Conservation (phyloP, 2,329 filamentous ascomycete species). For the Pestalotiopsis sp. region DNA sequence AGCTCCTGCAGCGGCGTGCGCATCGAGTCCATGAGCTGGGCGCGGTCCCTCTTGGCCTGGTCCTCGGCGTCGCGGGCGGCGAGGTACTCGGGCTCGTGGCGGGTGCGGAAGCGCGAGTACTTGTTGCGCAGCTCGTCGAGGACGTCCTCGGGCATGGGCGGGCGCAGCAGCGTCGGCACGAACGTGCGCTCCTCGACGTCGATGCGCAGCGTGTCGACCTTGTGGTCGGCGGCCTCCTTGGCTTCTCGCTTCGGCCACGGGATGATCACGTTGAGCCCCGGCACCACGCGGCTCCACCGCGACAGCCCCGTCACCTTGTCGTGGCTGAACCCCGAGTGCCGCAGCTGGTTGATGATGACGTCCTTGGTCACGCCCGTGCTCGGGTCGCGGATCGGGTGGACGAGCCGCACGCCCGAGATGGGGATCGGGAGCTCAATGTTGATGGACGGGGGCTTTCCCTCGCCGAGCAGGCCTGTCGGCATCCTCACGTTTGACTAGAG, state of each 20-base stretch:
- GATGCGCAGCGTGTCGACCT: constrained; percentile 72
- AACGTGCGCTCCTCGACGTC: constrained; percentile 75
- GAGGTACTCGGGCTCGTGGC: constrained; percentile 76
- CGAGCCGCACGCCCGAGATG: constrained; percentile 75
- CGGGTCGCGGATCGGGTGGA: constrained; percentile 71
- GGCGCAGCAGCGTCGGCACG: constrained; percentile 71
- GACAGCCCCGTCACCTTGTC: constrained; percentile 50
- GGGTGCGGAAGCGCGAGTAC: constrained; percentile 78
- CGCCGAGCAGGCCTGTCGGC: constrained; percentile 38
- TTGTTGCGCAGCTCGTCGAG: constrained; percentile 84
- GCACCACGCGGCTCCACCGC: constrained; percentile 60
- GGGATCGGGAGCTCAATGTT: constrained; percentile 58
- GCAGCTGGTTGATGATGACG: constrained; percentile 73
- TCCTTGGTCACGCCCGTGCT: constrained; percentile 67
- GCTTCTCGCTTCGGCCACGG: constrained; percentile 68
- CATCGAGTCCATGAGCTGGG: constrained; percentile 37
- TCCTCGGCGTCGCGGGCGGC: constrained; percentile 63
- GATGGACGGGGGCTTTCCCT: constrained; percentile 40
- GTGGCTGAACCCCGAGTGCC: constrained; percentile 48
- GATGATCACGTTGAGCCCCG: constrained; percentile 70
- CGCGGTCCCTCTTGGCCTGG: constrained; percentile 41
- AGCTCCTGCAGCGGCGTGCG: constrained; percentile 59
- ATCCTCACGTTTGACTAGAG: constrained; percentile 38
- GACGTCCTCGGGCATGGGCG: constrained; percentile 77
- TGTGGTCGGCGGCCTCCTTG: constrained; percentile 52